Conservation (phyloP, 805 yeast genomes). For the Sugiyamaella americana region DNA sequence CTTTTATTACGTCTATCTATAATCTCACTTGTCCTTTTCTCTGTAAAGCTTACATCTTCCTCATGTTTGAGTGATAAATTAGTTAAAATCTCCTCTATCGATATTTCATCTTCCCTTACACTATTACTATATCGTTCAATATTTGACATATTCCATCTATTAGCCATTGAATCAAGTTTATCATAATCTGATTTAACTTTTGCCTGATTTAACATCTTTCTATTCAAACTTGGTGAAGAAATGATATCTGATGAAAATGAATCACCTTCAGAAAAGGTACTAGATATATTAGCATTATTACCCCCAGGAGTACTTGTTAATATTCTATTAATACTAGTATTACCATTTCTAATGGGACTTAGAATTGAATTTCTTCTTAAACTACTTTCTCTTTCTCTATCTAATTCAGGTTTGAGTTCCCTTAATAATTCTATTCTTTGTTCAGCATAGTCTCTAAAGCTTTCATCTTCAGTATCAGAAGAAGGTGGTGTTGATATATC, state of each 20-base stretch:
- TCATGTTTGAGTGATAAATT: neutral
- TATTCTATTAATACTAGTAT: too few relatives aligned
- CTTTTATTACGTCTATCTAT: constrained; percentile 4
- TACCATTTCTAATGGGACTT: too few relatives aligned
- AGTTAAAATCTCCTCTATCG: neutral
- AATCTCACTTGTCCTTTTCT: neutral
- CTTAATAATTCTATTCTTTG: neutral
- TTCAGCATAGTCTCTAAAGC: neutral
- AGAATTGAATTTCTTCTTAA: too few relatives aligned
- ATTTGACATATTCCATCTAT: neutral
- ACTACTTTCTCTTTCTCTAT: too few relatives aligned
- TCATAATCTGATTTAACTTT: neutral
- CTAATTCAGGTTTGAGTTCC: too few relatives aligned
- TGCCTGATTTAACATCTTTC: neutral
- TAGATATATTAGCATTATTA: too few relatives aligned
- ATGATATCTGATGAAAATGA: neutral
- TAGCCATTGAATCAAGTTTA: constrained; percentile 4
- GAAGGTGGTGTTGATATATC: neutral
- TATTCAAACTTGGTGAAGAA: neutral
- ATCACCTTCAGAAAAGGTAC: too few relatives aligned
- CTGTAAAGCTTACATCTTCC: neutral
- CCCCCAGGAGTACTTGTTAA: too few relatives aligned
- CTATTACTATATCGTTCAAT: neutral
- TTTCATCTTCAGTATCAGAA: neutral
- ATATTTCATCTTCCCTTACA: neutral